phyloP scores from a whole-genome alignment of 139 green algal genomes.

The Coelastrella sp. region DNA sequence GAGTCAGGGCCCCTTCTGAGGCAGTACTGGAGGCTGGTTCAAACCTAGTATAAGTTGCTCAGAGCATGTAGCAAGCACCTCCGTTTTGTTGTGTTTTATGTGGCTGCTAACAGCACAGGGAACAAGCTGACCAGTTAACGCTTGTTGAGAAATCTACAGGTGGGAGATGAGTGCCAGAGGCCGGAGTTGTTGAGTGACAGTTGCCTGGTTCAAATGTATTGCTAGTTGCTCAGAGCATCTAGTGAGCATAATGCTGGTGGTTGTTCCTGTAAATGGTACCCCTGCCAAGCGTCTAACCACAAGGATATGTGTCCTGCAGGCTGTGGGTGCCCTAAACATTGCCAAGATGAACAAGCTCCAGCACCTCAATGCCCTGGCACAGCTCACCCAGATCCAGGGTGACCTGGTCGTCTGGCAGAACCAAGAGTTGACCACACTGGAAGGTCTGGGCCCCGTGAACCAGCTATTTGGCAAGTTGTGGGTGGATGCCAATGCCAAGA shows the following conservation, averaged over 20 bases:
- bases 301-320: neutral
- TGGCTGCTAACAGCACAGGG: neutral
- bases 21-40: neutral
- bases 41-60: too few relatives aligned
- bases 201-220: too few relatives aligned
- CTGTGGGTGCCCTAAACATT: conserved; percentile 29
- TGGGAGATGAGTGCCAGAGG: neutral
- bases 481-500: conserved; percentile 16
- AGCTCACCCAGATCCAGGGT: neutral
- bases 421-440: neutral
- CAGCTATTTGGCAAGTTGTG: conserved; percentile 29
- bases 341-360: conserved; percentile 17
- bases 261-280: neutral
- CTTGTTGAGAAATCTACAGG: conserved; percentile 35
- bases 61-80: too few relatives aligned
- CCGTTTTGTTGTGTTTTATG: neutral
- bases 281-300: neutral
- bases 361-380: neutral
- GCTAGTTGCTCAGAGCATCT: neutral
- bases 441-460: neutral
- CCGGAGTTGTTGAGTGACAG: neutral
- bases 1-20: neutral
- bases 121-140: neutral
- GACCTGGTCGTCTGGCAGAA: conserved; percentile 40
- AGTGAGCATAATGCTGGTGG: neutral